These are phyloP conservation scores for Stellera chamaejasme DNA, from an alignment of 345 rosid genomes.

Conservation along the genomic window DNA sequence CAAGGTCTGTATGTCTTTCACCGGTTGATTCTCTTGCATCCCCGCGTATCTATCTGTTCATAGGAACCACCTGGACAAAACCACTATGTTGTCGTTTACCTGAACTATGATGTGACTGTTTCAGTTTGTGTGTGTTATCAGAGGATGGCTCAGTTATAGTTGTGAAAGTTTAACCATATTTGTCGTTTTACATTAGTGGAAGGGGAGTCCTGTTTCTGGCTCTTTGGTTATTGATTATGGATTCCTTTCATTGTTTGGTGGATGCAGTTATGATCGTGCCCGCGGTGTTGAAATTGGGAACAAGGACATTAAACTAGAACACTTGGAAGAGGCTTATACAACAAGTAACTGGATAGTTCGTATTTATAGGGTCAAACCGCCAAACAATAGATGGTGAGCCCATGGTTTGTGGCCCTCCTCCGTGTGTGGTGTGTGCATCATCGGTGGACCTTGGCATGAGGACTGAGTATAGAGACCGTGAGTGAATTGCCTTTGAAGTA, in stretches of 20 bases:
- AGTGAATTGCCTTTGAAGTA: constrained; percentile 14
- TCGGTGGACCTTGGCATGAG: background rate
- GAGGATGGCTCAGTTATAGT: too few relatives aligned
- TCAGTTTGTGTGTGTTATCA: too few relatives aligned
- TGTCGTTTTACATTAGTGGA: too few relatives aligned
- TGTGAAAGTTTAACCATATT: too few relatives aligned
- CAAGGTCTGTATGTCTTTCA: too few relatives aligned
- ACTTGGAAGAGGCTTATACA: constrained; percentile 95
- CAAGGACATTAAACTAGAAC: constrained; percentile 82
- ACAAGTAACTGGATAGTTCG: constrained; percentile 98
- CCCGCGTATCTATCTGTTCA: background rate
- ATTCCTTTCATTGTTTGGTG: constrained; percentile 9
- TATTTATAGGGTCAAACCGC: constrained; percentile 93
- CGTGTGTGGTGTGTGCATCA: constrained; percentile 2
- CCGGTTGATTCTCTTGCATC: background rate
- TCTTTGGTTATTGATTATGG: background rate
- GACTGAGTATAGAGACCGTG: constrained; percentile 4
- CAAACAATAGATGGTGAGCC: constrained; percentile 80
- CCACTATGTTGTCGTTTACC: background rate
- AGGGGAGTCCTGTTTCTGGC: too few relatives aligned
- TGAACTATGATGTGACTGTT: too few relatives aligned
- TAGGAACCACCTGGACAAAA: background rate
- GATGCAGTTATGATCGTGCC: constrained; percentile 83
- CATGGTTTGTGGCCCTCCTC: background rate
- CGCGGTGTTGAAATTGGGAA: constrained; percentile 98